Conservation (phyloP, 805 yeast species). For the Wickerhamomyces mucosus region DNA sequence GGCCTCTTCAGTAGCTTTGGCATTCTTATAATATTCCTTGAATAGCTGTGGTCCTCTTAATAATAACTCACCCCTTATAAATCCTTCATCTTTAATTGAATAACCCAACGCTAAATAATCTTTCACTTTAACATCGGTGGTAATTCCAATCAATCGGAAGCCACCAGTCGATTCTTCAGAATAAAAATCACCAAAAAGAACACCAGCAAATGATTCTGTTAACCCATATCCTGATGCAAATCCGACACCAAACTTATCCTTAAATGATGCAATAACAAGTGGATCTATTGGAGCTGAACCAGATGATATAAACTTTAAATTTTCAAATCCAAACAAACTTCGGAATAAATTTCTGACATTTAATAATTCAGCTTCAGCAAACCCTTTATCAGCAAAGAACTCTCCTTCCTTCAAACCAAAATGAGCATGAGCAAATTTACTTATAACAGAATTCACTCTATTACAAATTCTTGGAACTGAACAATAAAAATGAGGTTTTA, state of each 20-base stretch:
- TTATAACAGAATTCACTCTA: constrained; percentile 46
- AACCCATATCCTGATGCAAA: constrained; percentile 54
- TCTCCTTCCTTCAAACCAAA: background rate
- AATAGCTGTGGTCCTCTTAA: constrained; percentile 58
- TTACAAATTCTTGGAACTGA: constrained; percentile 58
- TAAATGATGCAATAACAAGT: constrained; percentile 48
- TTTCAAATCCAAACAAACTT: constrained; percentile 34
- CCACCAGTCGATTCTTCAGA: constrained; percentile 33
- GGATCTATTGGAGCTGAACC: constrained; percentile 68
- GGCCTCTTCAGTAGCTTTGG: constrained; percentile 41
- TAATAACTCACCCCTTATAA: constrained; percentile 49
- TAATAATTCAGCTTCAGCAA: constrained; percentile 3
- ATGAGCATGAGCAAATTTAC: constrained; percentile 18
- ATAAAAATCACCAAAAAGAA: constrained; percentile 31
- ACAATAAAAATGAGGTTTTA: constrained; percentile 41
- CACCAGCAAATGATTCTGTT: constrained; percentile 62
- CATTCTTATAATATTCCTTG: constrained; percentile 42
- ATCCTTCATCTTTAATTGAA: constrained; percentile 24
- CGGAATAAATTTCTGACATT: constrained; percentile 30
- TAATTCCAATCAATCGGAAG: constrained; percentile 45
- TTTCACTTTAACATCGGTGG: constrained; percentile 46
- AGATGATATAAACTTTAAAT: constrained; percentile 26
- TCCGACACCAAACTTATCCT: constrained; percentile 41
- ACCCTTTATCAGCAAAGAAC: background rate
- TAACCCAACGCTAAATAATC: constrained; percentile 57